Evolutionary conservation across 371 early-diverging fungal species (phyloP), one percentile per base, ranked within the genome.

Genomic region (Actinomucor elegans): DNA sequence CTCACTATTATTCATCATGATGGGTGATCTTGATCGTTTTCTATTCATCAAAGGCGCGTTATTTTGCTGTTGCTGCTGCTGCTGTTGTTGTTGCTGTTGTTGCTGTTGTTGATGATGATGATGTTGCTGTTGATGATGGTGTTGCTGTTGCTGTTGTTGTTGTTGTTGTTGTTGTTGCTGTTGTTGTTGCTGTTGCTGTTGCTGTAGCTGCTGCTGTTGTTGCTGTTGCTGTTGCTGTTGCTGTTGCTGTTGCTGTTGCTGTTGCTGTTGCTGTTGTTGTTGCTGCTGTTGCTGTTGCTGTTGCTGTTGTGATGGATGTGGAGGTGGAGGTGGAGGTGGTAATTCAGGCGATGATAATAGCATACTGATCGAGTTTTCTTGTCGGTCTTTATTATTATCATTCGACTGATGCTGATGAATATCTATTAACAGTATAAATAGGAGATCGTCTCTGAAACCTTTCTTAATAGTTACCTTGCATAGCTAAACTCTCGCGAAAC

Each of bases 401-500:
- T 29, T 28, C 15, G 27, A 21, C 17, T 27, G 29, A 15, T 49
- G 38, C 23, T 41, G 52, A n/a, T 42, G 32, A 9, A 31, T 29
- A 33, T 42, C 31, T 40, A 34, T 4, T 15, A n/a, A 23, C 14
- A 41, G 24, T 1, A 20, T 24, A 10, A 42, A 11, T 3, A 40
- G 9, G 29, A 14, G 2, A 17, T 29, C 4, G 24, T 32, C 6
- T 23, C 29, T n/a, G 2, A 23, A 29, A 5, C 3, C 4, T 17
- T 28, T 23, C 3, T 45, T 32, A 12, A 12, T 11, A 27, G 11
- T 42, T 49, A 57, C 64, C 58, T 54, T 67, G 64, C 53, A 67
- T 59, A 35, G 61, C 66, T 18, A 65, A 44, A 34, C 60, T 67
- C 37, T 67, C 64, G 42, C 63, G 64, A 56, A 71, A 65, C 17